phyloP scores from a whole-genome alignment of 2,329 filamentous ascomycete genomes.

The Stagonosporopsis cucurbitacearum region DNA sequence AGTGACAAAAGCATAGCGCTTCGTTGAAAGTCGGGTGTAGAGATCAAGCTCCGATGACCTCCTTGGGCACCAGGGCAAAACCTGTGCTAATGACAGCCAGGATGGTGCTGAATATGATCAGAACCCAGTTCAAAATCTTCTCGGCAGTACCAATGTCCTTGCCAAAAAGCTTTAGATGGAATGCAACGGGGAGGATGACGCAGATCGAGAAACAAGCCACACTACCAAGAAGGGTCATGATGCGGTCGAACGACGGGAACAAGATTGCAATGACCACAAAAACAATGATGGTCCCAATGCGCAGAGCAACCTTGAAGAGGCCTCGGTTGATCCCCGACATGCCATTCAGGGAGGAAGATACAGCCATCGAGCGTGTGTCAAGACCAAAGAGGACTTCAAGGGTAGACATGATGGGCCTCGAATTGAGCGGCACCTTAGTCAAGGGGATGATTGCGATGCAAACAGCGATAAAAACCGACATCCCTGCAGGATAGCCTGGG shows the following conservation, averaged over 20 bases:
- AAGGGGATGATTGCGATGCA: slow-evolving; percentile 93
- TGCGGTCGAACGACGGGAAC: slow-evolving; percentile 82
- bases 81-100: slow-evolving; percentile 80
- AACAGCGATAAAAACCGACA: slow-evolving; percentile 81
- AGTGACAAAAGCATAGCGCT: neutral
- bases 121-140: slow-evolving; percentile 68
- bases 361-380: slow-evolving; percentile 62
- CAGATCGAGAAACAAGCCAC: slow-evolving; percentile 94
- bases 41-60: slow-evolving; percentile 38
- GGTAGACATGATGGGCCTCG: slow-evolving; percentile 85
- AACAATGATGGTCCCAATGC: slow-evolving; percentile 70
- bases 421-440: slow-evolving; percentile 92
- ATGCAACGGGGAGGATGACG: slow-evolving; percentile 85
- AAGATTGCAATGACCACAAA: slow-evolving; percentile 78
- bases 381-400: slow-evolving; percentile 81
- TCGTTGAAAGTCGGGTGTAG: neutral
- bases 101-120: slow-evolving; percentile 72
- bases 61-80: slow-evolving; percentile 86
- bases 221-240: slow-evolving; percentile 90
- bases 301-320: slow-evolving; percentile 65
- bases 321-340: slow-evolving; percentile 64
- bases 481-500: slow-evolving; percentile 72
- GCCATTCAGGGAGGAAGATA: slow-evolving; percentile 57
- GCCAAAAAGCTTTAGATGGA: slow-evolving; percentile 89
- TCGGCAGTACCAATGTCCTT: slow-evolving; percentile 71